These are phyloP conservation scores for Conticribra guillardii DNA, from an alignment of 108 stramenopile genomes.

Conservation along the genomic window DNA sequence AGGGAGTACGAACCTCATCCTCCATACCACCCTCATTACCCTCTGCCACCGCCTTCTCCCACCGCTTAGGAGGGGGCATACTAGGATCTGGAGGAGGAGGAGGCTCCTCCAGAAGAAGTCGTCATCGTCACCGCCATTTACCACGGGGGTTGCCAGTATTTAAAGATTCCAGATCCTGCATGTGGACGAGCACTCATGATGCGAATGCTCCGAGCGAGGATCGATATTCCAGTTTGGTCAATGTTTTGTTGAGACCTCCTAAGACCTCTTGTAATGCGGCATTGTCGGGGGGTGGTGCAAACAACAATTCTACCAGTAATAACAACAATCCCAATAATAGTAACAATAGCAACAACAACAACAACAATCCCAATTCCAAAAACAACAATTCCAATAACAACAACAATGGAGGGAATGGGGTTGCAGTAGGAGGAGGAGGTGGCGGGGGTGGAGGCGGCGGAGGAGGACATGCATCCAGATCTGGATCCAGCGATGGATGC, in stretches of 20 bases:
- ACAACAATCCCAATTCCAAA: constrained; percentile 50
- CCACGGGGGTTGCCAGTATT: constrained; percentile 69
- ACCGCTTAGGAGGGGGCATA: too few species aligned
- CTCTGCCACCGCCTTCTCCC: too few species aligned
- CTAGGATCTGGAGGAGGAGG: too few species aligned
- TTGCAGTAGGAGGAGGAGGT: constrained; percentile 22
- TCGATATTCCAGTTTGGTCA: constrained; percentile 76
- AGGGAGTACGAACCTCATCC: background rate
- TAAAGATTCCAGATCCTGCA: constrained; percentile 62
- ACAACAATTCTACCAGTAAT: constrained; percentile 1
- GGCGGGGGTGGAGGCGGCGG: too few species aligned
- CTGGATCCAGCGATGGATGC: background rate
- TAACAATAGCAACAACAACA: constrained; percentile 8
- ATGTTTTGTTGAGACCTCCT: constrained; percentile 67
- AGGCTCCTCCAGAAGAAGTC: constrained; percentile 2
- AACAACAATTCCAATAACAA: constrained; percentile 34
- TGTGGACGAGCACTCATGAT: constrained; percentile 84
- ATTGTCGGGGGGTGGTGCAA: background rate
- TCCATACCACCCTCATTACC: background rate
- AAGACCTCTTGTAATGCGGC: constrained; percentile 13
- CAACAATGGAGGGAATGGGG: constrained; percentile 5
- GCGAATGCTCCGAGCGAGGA: constrained; percentile 84
- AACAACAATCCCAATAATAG: background rate
- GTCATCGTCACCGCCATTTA: constrained; percentile 34
- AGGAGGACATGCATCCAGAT: background rate